phyloP scores from a whole-genome alignment of 371 early-diverging fungal genomes.

The Syncephalastrum contaminatum region DNA sequence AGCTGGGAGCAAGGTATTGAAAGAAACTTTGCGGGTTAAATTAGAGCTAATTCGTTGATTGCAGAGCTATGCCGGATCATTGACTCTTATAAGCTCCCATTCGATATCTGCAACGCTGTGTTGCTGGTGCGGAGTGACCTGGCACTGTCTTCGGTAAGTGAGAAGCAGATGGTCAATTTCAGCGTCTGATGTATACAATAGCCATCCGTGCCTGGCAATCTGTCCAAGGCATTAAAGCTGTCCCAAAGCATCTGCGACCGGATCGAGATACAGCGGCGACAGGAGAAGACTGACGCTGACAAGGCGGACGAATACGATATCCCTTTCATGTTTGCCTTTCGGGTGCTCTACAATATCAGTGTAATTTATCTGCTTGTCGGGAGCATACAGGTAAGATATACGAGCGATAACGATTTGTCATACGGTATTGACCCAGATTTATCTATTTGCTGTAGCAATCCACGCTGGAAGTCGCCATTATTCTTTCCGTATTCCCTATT shows the following conservation, averaged over 20 bases:
- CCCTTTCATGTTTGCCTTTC: constrained; percentile 53
- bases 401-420: not conserved
- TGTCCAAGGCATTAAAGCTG: constrained; percentile 42
- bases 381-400: constrained; percentile 37
- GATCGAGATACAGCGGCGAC: constrained; percentile 40
- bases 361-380: constrained; percentile 49
- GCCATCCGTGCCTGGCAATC: constrained; percentile 46
- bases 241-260: constrained; percentile 48
- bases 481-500: constrained; percentile 48
- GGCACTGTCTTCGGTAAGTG: constrained; percentile 41
- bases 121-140: constrained; percentile 41
- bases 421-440: no score
- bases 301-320: constrained; percentile 37
- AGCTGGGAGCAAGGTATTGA: constrained; percentile 37
- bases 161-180: no score
- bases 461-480: constrained; percentile 47
- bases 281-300: constrained; percentile 24
- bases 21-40: not conserved
- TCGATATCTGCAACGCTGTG: constrained; percentile 47
- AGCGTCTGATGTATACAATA: constrained; percentile 5
- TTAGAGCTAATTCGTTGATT: constrained; percentile 1
- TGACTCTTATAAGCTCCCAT: constrained; percentile 40
- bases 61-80: constrained; percentile 31
- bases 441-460: constrained; percentile 32
- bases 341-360: constrained; percentile 48